Base-by-base conservation (phyloP, 129 eudicot genomes). In the Glebionis coronaria region DNA sequence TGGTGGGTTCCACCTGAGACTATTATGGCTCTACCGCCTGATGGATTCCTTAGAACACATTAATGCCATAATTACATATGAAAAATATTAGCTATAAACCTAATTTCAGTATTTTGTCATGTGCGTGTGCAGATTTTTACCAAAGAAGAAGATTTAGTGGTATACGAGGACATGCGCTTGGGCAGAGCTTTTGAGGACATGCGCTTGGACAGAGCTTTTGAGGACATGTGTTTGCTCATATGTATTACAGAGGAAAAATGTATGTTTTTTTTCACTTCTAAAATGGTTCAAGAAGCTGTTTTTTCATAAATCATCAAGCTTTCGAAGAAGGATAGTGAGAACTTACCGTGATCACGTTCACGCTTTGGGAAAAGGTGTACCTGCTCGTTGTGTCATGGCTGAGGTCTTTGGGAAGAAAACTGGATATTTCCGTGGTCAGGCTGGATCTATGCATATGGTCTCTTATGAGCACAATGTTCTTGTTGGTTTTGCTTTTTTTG, bases 401-500 rank as follows among this genome's bases (percentile, higher is more conserved):
- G 74, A 70, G 66, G 57, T 70, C 1, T 70, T 70, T 12, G 67
- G 74, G 9, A 70, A 70, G 18, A 70, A 70, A 70, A n/a, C 74
- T 4, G 67, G 74, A 23, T 70, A 66, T 58, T 70, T 66, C n/a
- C 65, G 57, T n/a, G 74, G 74, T 44, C 74, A 70, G 74, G 67
- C n/a, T 45, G 74, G 74, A n/a, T 70, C 74, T 20, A 70, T 70
- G 74, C 74, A 70, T 57, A 70, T 70, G 74, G 57, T 70, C 66
- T 70, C 67, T 5, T 57, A 66, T 11, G 66, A 70, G 27, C 67
- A 70, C 44, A 57, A 56, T 7, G 56, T 70, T 45, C 74, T 70
- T 12, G 74, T 66, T 28, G 74, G 74, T 14, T 70, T 70, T 45
- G 74, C 74, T 15, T 70, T 70, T 15, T 57, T 70, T 1, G 66